A percentile compares a stretch with the other conserved stretches of the same genome.
These are phyloP conservation scores for Wolfiporia cocos DNA, from an alignment of 1,284 basidiomycete genomes.

Conservation along the genomic window DNA sequence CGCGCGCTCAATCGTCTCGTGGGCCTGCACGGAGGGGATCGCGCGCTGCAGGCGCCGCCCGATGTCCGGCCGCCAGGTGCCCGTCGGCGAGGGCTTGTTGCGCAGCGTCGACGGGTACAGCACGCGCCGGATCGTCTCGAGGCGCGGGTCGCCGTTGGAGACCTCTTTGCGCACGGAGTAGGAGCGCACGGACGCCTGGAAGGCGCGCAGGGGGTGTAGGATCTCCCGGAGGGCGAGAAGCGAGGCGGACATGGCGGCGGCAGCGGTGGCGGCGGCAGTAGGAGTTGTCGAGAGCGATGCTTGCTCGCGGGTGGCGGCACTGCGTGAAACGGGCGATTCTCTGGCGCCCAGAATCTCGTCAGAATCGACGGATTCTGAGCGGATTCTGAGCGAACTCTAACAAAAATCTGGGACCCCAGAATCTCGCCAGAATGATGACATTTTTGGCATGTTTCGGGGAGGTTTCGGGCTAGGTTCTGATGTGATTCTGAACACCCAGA, in stretches of 20 bases:
- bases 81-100: slow-evolving; percentile 66
- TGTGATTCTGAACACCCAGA: too few relatives aligned
- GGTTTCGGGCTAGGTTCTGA: too few relatives aligned
- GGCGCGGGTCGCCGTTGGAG: slow-evolving; percentile 51
- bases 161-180: slow-evolving; percentile 23
- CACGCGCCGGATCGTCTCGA: slow-evolving; percentile 68
- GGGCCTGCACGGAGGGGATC: slow-evolving; percentile 81
- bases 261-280: too few relatives aligned
- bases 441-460: too few relatives aligned
- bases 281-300: neutral
- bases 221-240: slow-evolving; percentile 20
- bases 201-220: slow-evolving; percentile 24
- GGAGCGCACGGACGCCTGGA: slow-evolving; percentile 33
- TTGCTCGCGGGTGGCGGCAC: neutral
- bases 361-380: too few relatives aligned
- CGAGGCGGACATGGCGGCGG: slow-evolving; percentile 19
- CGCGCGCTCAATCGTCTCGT: slow-evolving; percentile 91
- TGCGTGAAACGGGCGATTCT: too few relatives aligned
- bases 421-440: too few relatives aligned
- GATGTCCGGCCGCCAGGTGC: slow-evolving; percentile 76
- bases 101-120: slow-evolving; percentile 77
- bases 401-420: too few relatives aligned
- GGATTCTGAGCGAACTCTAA: too few relatives aligned
- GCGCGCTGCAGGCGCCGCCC: slow-evolving; percentile 65
- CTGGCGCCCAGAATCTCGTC: too few relatives aligned